phyloP scores from a whole-genome alignment of 2,329 filamentous ascomycete genomes.

The Thelonectria rubi region DNA sequence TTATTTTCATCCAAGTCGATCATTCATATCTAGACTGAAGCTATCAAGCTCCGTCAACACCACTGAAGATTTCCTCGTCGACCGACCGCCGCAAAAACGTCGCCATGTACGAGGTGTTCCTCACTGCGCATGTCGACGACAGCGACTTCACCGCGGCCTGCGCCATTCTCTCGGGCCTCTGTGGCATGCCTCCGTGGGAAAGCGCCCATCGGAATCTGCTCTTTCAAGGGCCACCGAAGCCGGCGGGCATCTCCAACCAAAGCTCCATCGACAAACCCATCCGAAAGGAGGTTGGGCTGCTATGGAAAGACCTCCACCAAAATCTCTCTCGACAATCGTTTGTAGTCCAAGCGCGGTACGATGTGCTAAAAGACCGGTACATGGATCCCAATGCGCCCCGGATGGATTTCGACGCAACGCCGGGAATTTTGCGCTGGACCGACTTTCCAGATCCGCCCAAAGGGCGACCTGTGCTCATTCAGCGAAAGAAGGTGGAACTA shows the following conservation, averaged over 20 bases:
- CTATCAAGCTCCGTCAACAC: not conserved
- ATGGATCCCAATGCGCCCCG: conserved; percentile 51
- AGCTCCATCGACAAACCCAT: conserved; percentile 50
- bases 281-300: conserved; percentile 48
- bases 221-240: conserved; percentile 59
- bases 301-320: conserved; percentile 65
- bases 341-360: conserved; percentile 63
- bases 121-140: conserved; percentile 62
- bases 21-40: not conserved
- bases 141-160: conserved; percentile 59
- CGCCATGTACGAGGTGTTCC: conserved; percentile 67
- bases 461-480: conserved; percentile 56
- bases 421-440: conserved; percentile 64
- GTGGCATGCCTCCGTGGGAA: conserved; percentile 63
- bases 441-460: conserved; percentile 68
- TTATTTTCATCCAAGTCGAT: not conserved
- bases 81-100: not conserved
- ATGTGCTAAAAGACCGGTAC: conserved; percentile 58
- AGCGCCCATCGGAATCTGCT: conserved; percentile 62
- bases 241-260: conserved; percentile 56
- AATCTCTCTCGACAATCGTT: conserved; percentile 66
- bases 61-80: not conserved
- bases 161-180: conserved; percentile 65
- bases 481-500: conserved; percentile 67
- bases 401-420: conserved; percentile 53